These are phyloP conservation scores for Ascocoryne sarcoides DNA, from an alignment of 2,329 filamentous ascomycete species.

Conservation along the genomic window DNA sequence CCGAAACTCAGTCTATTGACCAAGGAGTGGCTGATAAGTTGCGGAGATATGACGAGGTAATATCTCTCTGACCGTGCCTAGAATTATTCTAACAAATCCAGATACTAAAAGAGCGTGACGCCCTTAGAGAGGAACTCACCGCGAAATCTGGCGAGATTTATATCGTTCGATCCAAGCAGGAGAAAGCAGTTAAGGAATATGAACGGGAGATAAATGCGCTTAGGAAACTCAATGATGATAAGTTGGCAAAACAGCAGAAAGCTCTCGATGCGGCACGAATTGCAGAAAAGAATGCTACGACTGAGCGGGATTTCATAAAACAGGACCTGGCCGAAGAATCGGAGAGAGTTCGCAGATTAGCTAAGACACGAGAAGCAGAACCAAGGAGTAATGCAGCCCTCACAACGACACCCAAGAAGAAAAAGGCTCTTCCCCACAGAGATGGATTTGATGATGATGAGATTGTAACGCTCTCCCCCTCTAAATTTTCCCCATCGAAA, in stretches of 20 bases:
- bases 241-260: constrained; percentile 52
- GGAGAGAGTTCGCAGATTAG: constrained; percentile 31
- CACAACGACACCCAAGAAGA: constrained; percentile 53
- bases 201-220: constrained; percentile 53
- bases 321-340: constrained; percentile 59
- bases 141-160: constrained; percentile 63
- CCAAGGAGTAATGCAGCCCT: constrained; percentile 27
- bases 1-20: too few species aligned
- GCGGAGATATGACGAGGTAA: neutral
- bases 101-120: constrained; percentile 43
- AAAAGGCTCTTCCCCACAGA: constrained; percentile 49
- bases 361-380: constrained; percentile 36
- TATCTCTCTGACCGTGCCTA: too few species aligned
- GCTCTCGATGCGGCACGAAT: constrained; percentile 56
- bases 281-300: constrained; percentile 56
- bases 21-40: neutral
- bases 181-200: constrained; percentile 52
- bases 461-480: constrained; percentile 39
- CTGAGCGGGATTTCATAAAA: constrained; percentile 63
- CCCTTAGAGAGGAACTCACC: constrained; percentile 47
- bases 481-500: constrained; percentile 38
- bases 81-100: constrained; percentile 18
- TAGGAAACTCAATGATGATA: constrained; percentile 55
- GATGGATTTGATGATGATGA: constrained; percentile 65
- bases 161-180: constrained; percentile 64